phyloP scores from a whole-genome alignment of 495 filamentous ascomycete species.

The Cetradonia linearis region DNA sequence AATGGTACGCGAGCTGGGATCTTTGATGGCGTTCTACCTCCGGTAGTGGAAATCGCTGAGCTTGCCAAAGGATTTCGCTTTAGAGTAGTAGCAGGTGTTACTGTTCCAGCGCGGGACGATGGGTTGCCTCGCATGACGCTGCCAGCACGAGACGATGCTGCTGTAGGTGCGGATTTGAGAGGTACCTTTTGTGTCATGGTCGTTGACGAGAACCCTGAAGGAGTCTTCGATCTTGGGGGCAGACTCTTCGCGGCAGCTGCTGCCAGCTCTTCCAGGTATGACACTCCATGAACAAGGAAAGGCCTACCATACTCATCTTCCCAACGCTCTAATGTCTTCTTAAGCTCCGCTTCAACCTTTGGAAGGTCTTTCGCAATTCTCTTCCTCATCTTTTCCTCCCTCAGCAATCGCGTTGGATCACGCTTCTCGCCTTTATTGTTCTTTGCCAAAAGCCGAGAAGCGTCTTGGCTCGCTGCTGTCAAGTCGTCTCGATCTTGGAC shows the following conservation, averaged over 20 bases:
- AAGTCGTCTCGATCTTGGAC: conserved; percentile 82
- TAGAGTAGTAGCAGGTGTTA: conserved; percentile 54
- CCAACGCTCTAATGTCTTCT: conserved; percentile 72
- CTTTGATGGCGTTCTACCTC: conserved; percentile 57
- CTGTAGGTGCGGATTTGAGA: conserved; percentile 35
- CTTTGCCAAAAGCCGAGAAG: conserved; percentile 79
- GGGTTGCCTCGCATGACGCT: conserved; percentile 42
- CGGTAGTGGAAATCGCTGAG: conserved; percentile 30
- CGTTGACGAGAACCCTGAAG: conserved; percentile 49
- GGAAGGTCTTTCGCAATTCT: conserved; percentile 90
- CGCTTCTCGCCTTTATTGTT: conserved; percentile 82
- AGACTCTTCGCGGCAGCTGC: conserved; percentile 50
- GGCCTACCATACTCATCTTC: conserved; percentile 90
- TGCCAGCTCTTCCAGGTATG: conserved; percentile 73
- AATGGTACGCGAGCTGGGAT: conserved; percentile 75
- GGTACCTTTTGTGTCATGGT: conserved; percentile 34
- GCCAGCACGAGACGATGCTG: conserved; percentile 33
- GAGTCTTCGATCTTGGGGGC: conserved; percentile 71
- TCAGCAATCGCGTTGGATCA: conserved; percentile 85
- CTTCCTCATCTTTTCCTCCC: conserved; percentile 98
- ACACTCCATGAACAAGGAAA: conserved; percentile 82
- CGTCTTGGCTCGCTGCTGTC: conserved; percentile 79
- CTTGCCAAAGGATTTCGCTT: conserved; percentile 49
- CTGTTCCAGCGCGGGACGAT: conserved; percentile 48
- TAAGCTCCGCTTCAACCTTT: conserved; percentile 74